Evolutionary conservation across 345 rosid species (phyloP), one percentile per base, ranked within the genome.

Genomic region (Gossypium thurberi): DNA sequence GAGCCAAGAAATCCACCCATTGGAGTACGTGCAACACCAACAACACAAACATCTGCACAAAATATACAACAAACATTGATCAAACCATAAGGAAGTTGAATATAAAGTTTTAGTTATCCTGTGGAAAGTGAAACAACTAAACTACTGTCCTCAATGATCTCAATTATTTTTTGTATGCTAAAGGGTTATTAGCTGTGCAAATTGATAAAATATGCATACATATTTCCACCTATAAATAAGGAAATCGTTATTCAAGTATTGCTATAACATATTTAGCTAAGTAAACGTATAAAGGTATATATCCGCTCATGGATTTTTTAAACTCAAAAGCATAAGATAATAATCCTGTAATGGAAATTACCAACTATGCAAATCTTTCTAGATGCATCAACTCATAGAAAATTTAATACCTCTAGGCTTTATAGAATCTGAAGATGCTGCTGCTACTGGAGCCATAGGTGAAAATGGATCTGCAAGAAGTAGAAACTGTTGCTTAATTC

Each of bases 11-110:
- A 93, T 67, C 89, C 97, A 76, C 98, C 98, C 92, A 96, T 87
- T 1, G 99, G 99, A 0, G 99, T 93, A 4, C 98, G 92, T 14
- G 99, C 98, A 78, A 91, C 94, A 73, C 99, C 99, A 13, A 95
- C 98, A 50, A 95, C 82, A 82, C 99, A 95, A 72, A 95, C 99
- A 89, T 95, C 99, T 92, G 81, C 42, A 40, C 18, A 75, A 75
- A 52, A 60, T 0, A 70, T 65, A 80, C n/a, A 69, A 71, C 28
- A 48, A 68, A 9, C 33, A 50, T 53, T 78, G 15, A 63, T 71
- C 6, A 65, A 60, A 44, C 28, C 20, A 25, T n/a, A 15, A 37
- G 60, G 26, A 25, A 70, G 42, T 53, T 17, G 3, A 57, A 15
- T 23, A 25, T 46, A 17, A 44, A 26, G 75, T 26, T 72, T 72